Conservation (phyloP, 2,329 filamentous ascomycete species). For the Phoma herbarum region DNA sequence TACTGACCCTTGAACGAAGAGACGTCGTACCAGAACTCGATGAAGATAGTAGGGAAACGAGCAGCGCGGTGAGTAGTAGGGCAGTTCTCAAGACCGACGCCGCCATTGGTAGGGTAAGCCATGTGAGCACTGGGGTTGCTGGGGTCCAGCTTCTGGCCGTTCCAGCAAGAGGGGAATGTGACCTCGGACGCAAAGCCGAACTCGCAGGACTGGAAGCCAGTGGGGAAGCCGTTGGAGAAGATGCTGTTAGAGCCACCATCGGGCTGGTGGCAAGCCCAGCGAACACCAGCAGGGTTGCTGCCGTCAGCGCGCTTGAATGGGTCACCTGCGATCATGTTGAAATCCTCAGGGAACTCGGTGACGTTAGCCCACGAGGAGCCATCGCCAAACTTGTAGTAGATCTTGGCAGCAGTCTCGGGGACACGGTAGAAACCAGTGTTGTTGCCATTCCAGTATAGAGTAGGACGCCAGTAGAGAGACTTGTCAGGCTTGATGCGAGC, state of each 20-base stretch:
- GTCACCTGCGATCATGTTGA: constrained; percentile 50
- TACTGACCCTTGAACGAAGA: constrained; percentile 47
- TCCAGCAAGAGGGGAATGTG: constrained; percentile 52
- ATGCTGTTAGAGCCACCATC: constrained; percentile 36
- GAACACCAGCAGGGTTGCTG: constrained; percentile 41
- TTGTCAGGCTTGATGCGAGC: constrained; percentile 51
- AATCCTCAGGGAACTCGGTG: constrained; percentile 48
- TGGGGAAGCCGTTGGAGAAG: constrained; percentile 47
- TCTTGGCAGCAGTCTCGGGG: constrained; percentile 46
- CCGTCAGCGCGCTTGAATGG: constrained; percentile 43
- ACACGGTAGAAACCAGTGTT: constrained; percentile 49
- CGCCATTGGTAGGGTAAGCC: constrained; percentile 50
- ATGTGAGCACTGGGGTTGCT: constrained; percentile 47
- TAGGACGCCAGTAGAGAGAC: constrained; percentile 51
- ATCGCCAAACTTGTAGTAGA: constrained; percentile 53
- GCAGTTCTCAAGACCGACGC: constrained; percentile 46
- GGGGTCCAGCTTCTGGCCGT: constrained; percentile 45
- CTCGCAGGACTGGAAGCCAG: constrained; percentile 49
- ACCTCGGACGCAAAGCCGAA: constrained; percentile 48
- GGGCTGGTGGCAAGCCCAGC: constrained; percentile 45
- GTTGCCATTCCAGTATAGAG: constrained; percentile 50
- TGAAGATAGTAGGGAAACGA: constrained; percentile 51
- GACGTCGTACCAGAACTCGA: constrained; percentile 53
- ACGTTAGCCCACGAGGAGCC: constrained; percentile 46
- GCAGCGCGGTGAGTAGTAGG: constrained; percentile 42